Percentiles rank a stretch among this genome's conserved stretches.
phyloP scores from a whole-genome alignment of 1,139 yeast genomes.

The Sugiyamaella pinicola region DNA sequence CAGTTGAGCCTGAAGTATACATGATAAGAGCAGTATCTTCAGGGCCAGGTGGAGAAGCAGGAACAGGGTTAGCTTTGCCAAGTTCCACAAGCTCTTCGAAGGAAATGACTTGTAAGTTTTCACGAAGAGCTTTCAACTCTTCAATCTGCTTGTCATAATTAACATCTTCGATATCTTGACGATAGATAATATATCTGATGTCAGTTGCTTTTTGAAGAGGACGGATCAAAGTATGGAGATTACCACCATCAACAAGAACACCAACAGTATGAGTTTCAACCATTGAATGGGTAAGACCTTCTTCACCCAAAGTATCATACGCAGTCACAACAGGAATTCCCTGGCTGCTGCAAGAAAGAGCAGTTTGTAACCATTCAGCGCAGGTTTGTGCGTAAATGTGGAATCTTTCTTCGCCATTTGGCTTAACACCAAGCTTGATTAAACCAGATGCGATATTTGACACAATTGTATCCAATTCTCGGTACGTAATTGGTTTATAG shows the following conservation, averaged over 20 bases:
- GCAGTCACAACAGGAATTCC: constrained; percentile 91
- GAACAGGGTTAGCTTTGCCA: constrained; percentile 56
- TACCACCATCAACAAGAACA: constrained; percentile 78
- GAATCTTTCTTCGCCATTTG: constrained; percentile 61
- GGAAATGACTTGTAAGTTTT: constrained; percentile 71
- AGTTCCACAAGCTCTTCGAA: constrained; percentile 64
- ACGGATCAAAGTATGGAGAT: constrained; percentile 63
- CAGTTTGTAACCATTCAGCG: constrained; percentile 87
- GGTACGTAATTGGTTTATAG: constrained; percentile 66
- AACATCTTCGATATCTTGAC: constrained; percentile 59
- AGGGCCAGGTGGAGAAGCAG: constrained; percentile 58
- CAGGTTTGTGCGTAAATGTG: constrained; percentile 87
- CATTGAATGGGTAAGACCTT: constrained; percentile 85
- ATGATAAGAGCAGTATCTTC: constrained; percentile 87
- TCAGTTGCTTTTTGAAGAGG: constrained; percentile 69
- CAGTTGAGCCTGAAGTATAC: constrained; percentile 99
- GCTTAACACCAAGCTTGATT: constrained; percentile 69
- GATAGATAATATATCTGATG: constrained; percentile 70
- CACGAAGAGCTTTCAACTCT: constrained; percentile 63
- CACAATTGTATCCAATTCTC: constrained; percentile 55
- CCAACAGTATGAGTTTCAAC: constrained; percentile 77
- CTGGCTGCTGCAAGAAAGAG: constrained; percentile 75
- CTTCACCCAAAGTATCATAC: constrained; percentile 93
- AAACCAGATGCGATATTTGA: constrained; percentile 74
- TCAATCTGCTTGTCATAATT: constrained; percentile 64